phyloP scores from a whole-genome alignment of 345 rosid genomes.

The Eucalyptus regnans region DNA sequence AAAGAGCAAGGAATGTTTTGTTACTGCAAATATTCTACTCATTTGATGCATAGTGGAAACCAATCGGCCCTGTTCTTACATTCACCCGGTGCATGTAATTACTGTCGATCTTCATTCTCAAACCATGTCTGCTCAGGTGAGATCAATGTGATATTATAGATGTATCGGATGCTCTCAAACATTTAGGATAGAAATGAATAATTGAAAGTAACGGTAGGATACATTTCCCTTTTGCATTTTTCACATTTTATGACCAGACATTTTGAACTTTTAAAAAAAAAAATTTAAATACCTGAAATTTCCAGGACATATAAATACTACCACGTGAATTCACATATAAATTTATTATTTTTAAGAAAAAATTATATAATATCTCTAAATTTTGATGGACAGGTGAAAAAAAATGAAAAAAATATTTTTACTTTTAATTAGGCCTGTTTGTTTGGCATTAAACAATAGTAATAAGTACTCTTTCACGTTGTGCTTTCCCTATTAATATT shows the following conservation, averaged over 20 bases:
- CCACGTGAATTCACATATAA: not conserved
- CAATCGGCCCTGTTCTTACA: not conserved
- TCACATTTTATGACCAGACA: not conserved
- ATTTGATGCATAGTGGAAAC: not conserved
- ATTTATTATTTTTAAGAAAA: no score
- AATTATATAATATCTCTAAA: no score
- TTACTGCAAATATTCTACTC: not conserved
- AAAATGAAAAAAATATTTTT: no score
- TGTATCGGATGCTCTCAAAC: not conserved
- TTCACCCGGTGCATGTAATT: not conserved
- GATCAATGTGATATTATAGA: not conserved
- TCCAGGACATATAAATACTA: not conserved
- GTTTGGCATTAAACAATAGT: no score
- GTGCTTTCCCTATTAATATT: not conserved
- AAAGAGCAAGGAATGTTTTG: not conserved
- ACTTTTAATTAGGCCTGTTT: no score
- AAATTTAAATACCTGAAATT: not conserved
- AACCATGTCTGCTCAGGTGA: not conserved
- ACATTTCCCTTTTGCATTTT: not conserved
- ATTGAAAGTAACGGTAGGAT: not conserved
- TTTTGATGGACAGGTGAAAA: not conserved
- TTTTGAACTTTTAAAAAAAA: no score
- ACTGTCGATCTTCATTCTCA: not conserved
- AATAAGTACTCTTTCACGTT: no score
- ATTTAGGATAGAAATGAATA: not conserved